Conservation (phyloP, 208 protist genomes). For the Trypanosoma boissoni region DNA sequence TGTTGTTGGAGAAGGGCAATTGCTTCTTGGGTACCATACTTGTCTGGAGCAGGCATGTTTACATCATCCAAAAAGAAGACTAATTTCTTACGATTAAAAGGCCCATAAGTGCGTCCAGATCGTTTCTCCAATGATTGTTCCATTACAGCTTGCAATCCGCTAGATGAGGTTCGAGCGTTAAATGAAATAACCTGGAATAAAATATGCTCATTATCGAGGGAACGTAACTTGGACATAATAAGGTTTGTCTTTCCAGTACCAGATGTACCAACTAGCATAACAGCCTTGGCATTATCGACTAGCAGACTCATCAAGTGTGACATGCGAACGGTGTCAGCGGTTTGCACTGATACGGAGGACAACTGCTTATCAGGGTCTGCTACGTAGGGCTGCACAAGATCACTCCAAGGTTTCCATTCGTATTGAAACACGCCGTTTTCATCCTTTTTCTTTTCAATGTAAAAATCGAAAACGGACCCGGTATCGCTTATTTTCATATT, state of each 20-base stretch:
- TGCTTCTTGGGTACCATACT: slow-evolving; percentile 98
- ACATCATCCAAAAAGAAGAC: slow-evolving; percentile 99
- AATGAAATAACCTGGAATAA: slow-evolving; percentile 94
- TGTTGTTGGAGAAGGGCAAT: slow-evolving; percentile 97
- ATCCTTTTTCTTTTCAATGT: slow-evolving; percentile 91
- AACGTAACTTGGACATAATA: slow-evolving; percentile 94
- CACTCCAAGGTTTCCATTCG: slow-evolving; percentile 92
- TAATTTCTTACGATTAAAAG: slow-evolving; percentile 95
- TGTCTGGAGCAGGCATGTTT: slow-evolving; percentile 98
- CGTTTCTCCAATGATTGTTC: slow-evolving; percentile 97
- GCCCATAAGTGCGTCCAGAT: slow-evolving; percentile 94
- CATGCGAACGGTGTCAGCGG: slow-evolving; percentile 94
- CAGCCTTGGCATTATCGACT: slow-evolving; percentile 90
- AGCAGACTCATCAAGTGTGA: slow-evolving; percentile 94
- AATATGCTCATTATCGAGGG: slow-evolving; percentile 90
- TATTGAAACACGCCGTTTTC: slow-evolving; percentile 64
- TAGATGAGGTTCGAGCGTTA: slow-evolving; percentile 94
- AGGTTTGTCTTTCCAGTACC: slow-evolving; percentile 98
- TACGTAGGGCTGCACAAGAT: slow-evolving; percentile 92
- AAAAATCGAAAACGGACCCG: slow-evolving; percentile 96
- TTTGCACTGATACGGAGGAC: slow-evolving; percentile 93
- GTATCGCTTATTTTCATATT: slow-evolving; percentile 91
- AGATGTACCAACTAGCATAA: slow-evolving; percentile 96
- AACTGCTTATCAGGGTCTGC: slow-evolving; percentile 86
- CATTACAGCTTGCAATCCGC: slow-evolving; percentile 94